These are phyloP conservation scores for Leucocoprinus sp. DNA, from an alignment of 768 basidiomycete genomes.

Conservation along the genomic window DNA sequence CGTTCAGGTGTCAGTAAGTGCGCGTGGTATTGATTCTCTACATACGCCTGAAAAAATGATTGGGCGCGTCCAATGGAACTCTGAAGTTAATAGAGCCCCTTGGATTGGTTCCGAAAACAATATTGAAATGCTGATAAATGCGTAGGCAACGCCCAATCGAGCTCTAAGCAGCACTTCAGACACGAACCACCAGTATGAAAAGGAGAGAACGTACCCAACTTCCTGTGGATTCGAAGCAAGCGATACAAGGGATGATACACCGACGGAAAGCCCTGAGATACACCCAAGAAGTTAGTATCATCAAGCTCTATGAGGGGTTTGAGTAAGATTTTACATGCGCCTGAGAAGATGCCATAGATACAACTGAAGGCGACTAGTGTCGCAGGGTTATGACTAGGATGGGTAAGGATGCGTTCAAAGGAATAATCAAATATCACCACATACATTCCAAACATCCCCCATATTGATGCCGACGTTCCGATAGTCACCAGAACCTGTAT, in stretches of 20 bases:
- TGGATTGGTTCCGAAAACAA: conserved; percentile 5
- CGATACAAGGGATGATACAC: conserved; percentile 22
- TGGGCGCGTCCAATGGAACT: conserved; percentile 35
- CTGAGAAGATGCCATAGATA: conserved; percentile 41
- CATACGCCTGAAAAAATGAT: conserved; percentile 38
- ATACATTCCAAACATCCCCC: conserved; percentile 28
- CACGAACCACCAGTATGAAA: neutral
- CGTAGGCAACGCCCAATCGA: conserved; percentile 8
- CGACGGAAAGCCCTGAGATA: conserved; percentile 26
- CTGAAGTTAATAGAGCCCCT: conserved; percentile 37
- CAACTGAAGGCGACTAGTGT: conserved; percentile 33
- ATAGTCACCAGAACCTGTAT: conserved; percentile 26
- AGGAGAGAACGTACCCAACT: conserved; percentile 23
- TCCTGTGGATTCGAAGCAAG: conserved; percentile 25
- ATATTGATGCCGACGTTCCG: conserved; percentile 32
- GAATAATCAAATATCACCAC: conserved; percentile 11
- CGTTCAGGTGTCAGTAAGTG: neutral
- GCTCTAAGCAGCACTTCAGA: neutral
- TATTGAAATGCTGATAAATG: conserved; percentile 6
- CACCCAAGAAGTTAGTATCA: no score
- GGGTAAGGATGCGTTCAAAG: neutral
- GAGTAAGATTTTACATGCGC: conserved; percentile 29
- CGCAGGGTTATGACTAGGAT: conserved; percentile 23
- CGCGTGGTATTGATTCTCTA: neutral
- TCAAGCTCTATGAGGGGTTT: no score